Base-by-base conservation (phyloP, 108 stramenopile genomes). In the Asterionellopsis glacialis region DNA sequence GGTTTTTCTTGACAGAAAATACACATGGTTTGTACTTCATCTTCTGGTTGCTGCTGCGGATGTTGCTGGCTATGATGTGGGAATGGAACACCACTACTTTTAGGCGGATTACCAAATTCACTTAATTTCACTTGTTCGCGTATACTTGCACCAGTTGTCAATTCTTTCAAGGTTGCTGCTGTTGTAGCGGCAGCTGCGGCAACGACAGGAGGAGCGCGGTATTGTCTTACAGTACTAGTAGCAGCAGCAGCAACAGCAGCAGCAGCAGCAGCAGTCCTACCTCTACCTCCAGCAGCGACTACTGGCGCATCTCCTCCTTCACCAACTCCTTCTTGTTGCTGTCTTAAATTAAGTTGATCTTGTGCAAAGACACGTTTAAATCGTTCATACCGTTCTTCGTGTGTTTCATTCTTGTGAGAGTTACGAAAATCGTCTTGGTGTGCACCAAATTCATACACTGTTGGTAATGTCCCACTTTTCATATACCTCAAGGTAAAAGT, bases 1-100 rank as follows among this genome's bases (percentile, higher is more conserved):
- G 52, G 52, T 4, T 24, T 25, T 24, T 22, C 24, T 25, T 53
- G 52, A 25, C 52, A 53, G 22, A 53, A 15, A 25, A 53, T 22
- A 25, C 52, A 53, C 24, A 53, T 3, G 6, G 52, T 53, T 15
- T 24, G 24, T 25, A 24, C 52, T 24, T 53, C 52, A 4, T 24
- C 52, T 24, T 24, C 24, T 15, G 24, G 24, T 15, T 24, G 52
- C 3, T 21, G 23, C 5, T 15, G 24, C 9, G 14, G 10, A 9
- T 25, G 24, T 25, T 1, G 1, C 1, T 48, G 16, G 47, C 4
- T 2, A 48, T 16, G 19, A 9, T 48, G 2, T 16, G 47, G 19
- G 9, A 21, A 21, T 19, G 19, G 43, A 43, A 12, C 21, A 16
- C 47, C 16, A 2, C 47, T 4, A 21, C 47, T 21, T 16, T 48